Conservation (phyloP, 148 eudicot species). For the Fagopyrum tataricum region DNA sequence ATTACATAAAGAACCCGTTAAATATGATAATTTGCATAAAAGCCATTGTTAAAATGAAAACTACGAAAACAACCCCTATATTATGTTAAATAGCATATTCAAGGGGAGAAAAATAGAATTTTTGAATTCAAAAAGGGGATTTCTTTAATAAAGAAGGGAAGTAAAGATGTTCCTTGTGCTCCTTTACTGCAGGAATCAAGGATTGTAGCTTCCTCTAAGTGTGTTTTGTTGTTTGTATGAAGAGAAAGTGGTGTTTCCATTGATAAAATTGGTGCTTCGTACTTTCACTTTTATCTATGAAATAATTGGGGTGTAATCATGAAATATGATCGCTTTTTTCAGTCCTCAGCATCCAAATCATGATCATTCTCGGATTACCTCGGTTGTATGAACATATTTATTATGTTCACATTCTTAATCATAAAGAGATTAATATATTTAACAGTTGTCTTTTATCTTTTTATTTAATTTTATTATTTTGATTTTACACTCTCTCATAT, state of each 20-base stretch:
- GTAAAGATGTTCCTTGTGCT: not conserved
- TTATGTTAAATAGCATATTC: too few species aligned
- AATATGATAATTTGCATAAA: too few species aligned
- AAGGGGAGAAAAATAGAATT: too few species aligned
- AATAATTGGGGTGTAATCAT: slow-evolving; percentile 1
- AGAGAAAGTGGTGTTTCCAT: slow-evolving; percentile 14
- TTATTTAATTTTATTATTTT: too few species aligned
- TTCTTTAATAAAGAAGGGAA: slow-evolving; percentile 9
- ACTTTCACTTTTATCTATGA: not conserved
- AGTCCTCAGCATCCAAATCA: not conserved
- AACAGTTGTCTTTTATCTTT: too few species aligned
- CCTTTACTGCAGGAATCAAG: slow-evolving; percentile 7
- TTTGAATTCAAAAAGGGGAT: slow-evolving; percentile 11
- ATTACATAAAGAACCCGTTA: too few species aligned
- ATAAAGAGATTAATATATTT: too few species aligned
- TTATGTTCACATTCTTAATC: not conserved
- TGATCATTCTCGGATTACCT: slow-evolving; percentile 10
- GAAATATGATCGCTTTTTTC: not conserved
- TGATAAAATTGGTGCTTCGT: not conserved
- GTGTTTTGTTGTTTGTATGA: slow-evolving; percentile 1
- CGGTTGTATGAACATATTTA: not conserved
- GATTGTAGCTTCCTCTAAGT: slow-evolving; percentile 2
- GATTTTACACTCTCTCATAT: too few species aligned
- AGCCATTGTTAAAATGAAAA: too few species aligned
- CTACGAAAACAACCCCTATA: not conserved